phyloP scores from a whole-genome alignment of 2,329 filamentous ascomycete genomes.

The Sclerotinia minor region DNA sequence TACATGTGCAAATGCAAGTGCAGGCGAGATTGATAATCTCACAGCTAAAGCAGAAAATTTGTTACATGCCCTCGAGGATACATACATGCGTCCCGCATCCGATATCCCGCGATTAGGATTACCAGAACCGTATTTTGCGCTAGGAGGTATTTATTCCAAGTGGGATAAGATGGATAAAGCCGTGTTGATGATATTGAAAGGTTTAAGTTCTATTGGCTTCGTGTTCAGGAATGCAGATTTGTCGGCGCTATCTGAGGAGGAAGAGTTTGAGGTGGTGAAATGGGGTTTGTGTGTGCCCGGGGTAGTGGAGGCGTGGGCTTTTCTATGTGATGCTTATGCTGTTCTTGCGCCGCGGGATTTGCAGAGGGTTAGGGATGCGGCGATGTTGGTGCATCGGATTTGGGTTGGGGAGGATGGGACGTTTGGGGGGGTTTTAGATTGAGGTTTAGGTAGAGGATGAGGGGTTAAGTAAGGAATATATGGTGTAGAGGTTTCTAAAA shows the following conservation, averaged over 20 bases:
- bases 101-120: constrained; percentile 26
- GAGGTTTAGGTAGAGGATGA: neutral
- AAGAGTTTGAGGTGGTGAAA: constrained; percentile 24
- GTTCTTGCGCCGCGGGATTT: constrained; percentile 20
- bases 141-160: constrained; percentile 23
- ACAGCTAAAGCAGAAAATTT: constrained; percentile 22
- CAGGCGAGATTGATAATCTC: constrained; percentile 17
- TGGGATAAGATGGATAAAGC: neutral
- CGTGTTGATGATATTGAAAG: constrained; percentile 21
- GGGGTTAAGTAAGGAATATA: neutral
- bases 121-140: constrained; percentile 24
- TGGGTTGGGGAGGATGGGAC: constrained; percentile 29
- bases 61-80: constrained; percentile 22
- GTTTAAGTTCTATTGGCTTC: constrained; percentile 26
- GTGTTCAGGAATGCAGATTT: constrained; percentile 25
- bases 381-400: constrained; percentile 25
- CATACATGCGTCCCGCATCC: constrained; percentile 13
- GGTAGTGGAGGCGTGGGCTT: constrained; percentile 20
- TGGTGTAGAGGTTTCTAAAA: neutral
- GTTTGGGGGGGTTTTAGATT: constrained; percentile 26
- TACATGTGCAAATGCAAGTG: too few relatives aligned
- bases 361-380: constrained; percentile 11
- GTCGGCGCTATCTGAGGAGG: neutral
- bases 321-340: constrained; percentile 25
- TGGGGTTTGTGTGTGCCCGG: constrained; percentile 27